Conservation (phyloP, 352 stramenopile genomes). For the Pythium aphanidermatum region DNA sequence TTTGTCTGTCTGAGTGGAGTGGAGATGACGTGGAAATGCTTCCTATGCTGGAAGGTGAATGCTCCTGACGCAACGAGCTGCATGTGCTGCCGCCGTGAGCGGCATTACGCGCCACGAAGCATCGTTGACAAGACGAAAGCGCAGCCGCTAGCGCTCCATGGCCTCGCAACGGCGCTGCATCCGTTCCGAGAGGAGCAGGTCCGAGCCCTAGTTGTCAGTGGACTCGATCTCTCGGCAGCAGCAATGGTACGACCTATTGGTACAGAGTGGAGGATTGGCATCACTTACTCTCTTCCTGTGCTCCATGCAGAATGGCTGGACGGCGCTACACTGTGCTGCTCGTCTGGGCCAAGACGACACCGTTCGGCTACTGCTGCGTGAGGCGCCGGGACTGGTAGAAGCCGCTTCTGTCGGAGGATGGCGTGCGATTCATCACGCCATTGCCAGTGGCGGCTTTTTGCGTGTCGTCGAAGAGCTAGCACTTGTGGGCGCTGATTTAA, state of each 20-base stretch:
- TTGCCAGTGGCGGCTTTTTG: constrained; percentile 18
- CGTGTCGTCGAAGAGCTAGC: constrained; percentile 30
- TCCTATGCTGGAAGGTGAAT: constrained; percentile 38
- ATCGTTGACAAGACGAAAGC: constrained; percentile 6
- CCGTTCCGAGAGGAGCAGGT: constrained; percentile 23
- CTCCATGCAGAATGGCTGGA: constrained; percentile 21
- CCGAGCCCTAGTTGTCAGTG: constrained; percentile 6
- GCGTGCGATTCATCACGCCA: constrained; percentile 34
- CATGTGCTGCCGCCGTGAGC: constrained; percentile 23
- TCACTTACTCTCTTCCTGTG: not conserved
- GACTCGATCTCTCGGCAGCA: constrained; percentile 22
- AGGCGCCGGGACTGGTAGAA: constrained; percentile 5
- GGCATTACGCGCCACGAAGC: constrained; percentile 25
- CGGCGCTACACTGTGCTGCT: constrained; percentile 31
- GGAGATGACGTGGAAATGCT: constrained; percentile 28
- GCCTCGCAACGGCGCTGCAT: constrained; percentile 18
- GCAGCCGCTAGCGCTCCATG: constrained; percentile 29
- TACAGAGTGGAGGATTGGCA: no score
- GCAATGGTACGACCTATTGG: constrained; percentile 26
- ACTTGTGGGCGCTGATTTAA: constrained; percentile 20
- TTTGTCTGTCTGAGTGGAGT: no score
- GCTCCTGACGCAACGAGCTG: constrained; percentile 5
- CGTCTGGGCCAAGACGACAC: constrained; percentile 24
- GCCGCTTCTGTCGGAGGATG: constrained; percentile 23
- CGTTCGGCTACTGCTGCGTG: constrained; percentile 16